phyloP scores from a whole-genome alignment of 257 asterid species.

The Solanum ahanhuiri region DNA sequence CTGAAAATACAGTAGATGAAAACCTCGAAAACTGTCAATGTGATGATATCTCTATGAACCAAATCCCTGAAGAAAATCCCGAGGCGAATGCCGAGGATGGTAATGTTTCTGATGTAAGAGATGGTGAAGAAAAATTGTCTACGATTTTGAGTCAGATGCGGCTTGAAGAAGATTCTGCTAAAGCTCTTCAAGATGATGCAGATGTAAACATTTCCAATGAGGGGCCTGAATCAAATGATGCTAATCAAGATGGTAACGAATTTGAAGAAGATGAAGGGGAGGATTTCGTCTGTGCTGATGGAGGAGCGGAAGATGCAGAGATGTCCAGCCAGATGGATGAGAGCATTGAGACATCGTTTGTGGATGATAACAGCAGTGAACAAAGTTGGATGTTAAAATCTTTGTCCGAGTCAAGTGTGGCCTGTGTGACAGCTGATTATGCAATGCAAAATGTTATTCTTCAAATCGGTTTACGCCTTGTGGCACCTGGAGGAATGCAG shows the following conservation, averaged over 20 bases:
- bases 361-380: slow-evolving; percentile 74
- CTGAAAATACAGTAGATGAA: slow-evolving; percentile 28
- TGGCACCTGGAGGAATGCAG: slow-evolving; percentile 99
- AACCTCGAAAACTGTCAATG: slow-evolving; percentile 27
- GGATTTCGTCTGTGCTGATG: slow-evolving; percentile 18
- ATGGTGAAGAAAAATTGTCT: slow-evolving; percentile 33
- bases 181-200: slow-evolving; percentile 10
- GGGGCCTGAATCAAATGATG: slow-evolving; percentile 6
- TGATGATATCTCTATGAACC: slow-evolving; percentile 36
- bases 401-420: slow-evolving; percentile 87
- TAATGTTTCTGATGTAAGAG: slow-evolving; percentile 1
- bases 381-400: slow-evolving; percentile 93
- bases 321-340: slow-evolving; percentile 33
- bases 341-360: slow-evolving; percentile 24
- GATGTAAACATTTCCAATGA: slow-evolving; percentile 4
- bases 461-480: slow-evolving; percentile 89
- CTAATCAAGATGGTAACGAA: slow-evolving; percentile 7
- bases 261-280: neutral
- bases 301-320: slow-evolving; percentile 33
- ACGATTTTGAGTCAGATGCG: slow-evolving; percentile 40
- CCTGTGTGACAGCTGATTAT: slow-evolving; percentile 82
- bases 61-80: slow-evolving; percentile 23
- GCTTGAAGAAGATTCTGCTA: slow-evolving; percentile 39
- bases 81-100: slow-evolving; percentile 9
- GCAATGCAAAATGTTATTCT: slow-evolving; percentile 99